These are phyloP conservation scores for Mycosphaerelloides madeirae DNA, from an alignment of 2,329 filamentous ascomycete species.

Conservation along the genomic window DNA sequence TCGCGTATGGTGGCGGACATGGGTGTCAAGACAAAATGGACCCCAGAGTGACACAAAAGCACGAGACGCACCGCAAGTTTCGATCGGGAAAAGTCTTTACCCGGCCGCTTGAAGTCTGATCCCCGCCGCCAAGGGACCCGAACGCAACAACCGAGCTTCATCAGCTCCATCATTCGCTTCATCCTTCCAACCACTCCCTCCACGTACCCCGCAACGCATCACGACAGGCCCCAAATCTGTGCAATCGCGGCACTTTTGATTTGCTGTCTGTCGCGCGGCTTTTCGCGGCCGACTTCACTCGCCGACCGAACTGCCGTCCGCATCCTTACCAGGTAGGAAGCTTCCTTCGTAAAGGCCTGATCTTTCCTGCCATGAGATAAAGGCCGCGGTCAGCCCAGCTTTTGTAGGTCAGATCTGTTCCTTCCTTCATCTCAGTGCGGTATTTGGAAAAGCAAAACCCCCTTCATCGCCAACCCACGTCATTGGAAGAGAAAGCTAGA, in stretches of 20 bases:
- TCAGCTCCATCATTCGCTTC: neutral
- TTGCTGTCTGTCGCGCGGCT: neutral
- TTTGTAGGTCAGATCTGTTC: no score
- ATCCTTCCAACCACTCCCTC: neutral
- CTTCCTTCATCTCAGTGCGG: no score
- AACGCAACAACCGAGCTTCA: neutral
- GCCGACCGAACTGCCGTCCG: conserved; percentile 10
- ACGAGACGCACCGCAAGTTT: neutral
- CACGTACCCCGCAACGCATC: neutral
- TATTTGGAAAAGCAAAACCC: no score
- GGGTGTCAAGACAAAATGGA: no score
- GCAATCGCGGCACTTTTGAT: conserved; percentile 6
- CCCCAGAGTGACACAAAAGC: no score
- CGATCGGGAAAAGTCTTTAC: neutral
- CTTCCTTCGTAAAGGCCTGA: no score
- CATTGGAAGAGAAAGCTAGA: no score
- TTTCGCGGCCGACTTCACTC: conserved; percentile 2
- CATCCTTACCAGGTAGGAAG: neutral
- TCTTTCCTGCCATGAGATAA: no score
- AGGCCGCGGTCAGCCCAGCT: no score
- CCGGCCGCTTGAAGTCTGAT: neutral
- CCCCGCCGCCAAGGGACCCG: neutral
- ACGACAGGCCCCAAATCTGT: neutral
- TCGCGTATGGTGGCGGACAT: no score
- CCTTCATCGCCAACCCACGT: no score